These are phyloP conservation scores for Tripterygium wilfordii DNA, from an alignment of 177 flowering plant genomes.

Conservation along the genomic window DNA sequence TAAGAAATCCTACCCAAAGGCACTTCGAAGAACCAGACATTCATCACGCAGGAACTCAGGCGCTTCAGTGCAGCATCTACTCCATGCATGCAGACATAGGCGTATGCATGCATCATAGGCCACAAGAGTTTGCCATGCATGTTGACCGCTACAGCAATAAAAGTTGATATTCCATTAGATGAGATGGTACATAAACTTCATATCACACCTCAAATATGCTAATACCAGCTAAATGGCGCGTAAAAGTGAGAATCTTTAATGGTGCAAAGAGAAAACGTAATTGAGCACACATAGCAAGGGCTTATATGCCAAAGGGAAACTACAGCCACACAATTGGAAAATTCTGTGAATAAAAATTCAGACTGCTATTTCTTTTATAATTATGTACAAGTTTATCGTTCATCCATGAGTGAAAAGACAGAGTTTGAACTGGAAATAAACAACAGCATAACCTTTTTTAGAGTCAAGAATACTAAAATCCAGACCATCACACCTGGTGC, in stretches of 20 bases:
- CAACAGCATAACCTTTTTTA: no score
- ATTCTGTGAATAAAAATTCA: no score
- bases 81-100: conserved; percentile 80
- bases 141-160: conserved; percentile 54
- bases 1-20: conserved; percentile 64
- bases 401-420: not conserved
- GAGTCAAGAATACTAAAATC: no score
- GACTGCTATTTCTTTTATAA: no score
- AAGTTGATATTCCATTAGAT: not conserved
- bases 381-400: no score
- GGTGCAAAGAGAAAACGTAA: no score
- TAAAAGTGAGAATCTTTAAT: no score
- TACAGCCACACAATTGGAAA: no score
- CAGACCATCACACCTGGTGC: conserved; percentile 48
- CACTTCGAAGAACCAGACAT: conserved; percentile 67
- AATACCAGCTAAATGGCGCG: no score
- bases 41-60: conserved; percentile 82
- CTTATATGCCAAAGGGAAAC: no score
- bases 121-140: conserved; percentile 76
- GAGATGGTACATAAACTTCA: conserved; percentile 26
- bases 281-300: no score
- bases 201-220: not conserved
- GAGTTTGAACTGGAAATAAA: no score
- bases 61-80: conserved; percentile 76
- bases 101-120: conserved; percentile 94